Percentiles rank a stretch among this genome's conserved stretches.
Conservation (phyloP, 2,329 filamentous ascomycete species). For the Nothophaeocryptopus gaeumannii region DNA sequence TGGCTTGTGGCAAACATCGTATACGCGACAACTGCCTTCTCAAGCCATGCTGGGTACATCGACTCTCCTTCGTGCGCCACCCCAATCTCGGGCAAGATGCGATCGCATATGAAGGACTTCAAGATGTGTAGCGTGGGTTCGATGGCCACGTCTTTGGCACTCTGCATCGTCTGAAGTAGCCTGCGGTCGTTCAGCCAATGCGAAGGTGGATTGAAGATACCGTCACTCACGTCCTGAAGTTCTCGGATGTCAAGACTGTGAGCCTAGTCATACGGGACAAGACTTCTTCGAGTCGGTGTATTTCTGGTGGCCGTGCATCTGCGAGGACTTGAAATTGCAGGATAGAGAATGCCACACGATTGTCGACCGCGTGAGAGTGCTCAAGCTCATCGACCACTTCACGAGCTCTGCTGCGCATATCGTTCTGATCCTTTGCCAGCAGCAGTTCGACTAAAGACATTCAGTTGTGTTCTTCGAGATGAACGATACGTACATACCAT, state of each 20-base stretch:
- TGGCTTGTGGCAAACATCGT: slow-evolving; percentile 62
- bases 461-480: background rate
- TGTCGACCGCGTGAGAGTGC: slow-evolving; percentile 58
- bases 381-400: slow-evolving; percentile 62
- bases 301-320: slow-evolving; percentile 23
- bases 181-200: background rate
- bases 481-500: slow-evolving; percentile 32
- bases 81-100: slow-evolving; percentile 49
- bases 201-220: background rate
- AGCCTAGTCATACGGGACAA: slow-evolving; percentile 57
- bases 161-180: slow-evolving; percentile 55
- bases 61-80: background rate
- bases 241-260: slow-evolving; percentile 59
- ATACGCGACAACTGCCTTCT: slow-evolving; percentile 65
- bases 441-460: slow-evolving; percentile 19
- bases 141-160: slow-evolving; percentile 53
- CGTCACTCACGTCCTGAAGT: slow-evolving; percentile 55
- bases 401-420: slow-evolving; percentile 52
- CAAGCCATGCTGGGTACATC: slow-evolving; percentile 59
- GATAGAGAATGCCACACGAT: slow-evolving; percentile 60
- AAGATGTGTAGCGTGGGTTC: slow-evolving; percentile 42
- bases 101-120: slow-evolving; percentile 61
- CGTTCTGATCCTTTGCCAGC: slow-evolving; percentile 40
- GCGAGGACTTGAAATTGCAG: slow-evolving; percentile 67
- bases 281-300: slow-evolving; percentile 41